Conservation (phyloP, 345 rosid species). For the Excoecaria cochinchinensis region DNA sequence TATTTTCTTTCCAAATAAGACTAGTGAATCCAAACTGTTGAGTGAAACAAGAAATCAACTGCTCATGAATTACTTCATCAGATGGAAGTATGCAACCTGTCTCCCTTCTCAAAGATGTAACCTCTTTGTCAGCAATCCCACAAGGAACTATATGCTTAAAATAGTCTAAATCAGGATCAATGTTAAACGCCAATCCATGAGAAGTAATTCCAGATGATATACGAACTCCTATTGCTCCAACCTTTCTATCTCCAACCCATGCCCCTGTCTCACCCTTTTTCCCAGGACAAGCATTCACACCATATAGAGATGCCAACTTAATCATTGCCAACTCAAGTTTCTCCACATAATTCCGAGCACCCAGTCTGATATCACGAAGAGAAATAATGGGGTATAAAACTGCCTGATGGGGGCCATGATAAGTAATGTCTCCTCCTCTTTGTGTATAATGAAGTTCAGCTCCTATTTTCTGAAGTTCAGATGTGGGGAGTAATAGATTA, state of each 20-base stretch:
- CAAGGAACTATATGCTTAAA: constrained; percentile 92
- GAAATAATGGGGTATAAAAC: constrained; percentile 73
- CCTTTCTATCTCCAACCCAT: constrained; percentile 89
- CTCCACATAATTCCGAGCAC: constrained; percentile 82
- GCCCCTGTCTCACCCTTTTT: constrained; percentile 75
- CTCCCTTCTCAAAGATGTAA: constrained; percentile 78
- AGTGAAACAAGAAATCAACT: constrained; percentile 73
- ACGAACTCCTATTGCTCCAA: constrained; percentile 85
- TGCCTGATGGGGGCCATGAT: constrained; percentile 88
- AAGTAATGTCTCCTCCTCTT: constrained; percentile 91
- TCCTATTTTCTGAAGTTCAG: constrained; percentile 66
- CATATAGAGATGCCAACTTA: constrained; percentile 61
- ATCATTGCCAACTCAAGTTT: constrained; percentile 73
- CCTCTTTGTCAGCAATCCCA: constrained; percentile 83
- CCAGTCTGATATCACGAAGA: constrained; percentile 64
- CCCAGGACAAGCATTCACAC: constrained; percentile 67
- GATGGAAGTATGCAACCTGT: constrained; percentile 53
- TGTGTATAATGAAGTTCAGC: constrained; percentile 87
- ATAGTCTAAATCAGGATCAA: constrained; percentile 75
- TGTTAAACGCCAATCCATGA: constrained; percentile 85
- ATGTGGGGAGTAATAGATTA: constrained; percentile 59
- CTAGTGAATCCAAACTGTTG: constrained; percentile 47
- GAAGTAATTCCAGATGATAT: constrained; percentile 76
- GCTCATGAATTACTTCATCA: constrained; percentile 70
- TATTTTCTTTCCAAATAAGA: constrained; percentile 51